Evolutionary conservation across 2,329 filamentous ascomycete species (phyloP).

Genomic region (Penicillium oxalicum): DNA sequence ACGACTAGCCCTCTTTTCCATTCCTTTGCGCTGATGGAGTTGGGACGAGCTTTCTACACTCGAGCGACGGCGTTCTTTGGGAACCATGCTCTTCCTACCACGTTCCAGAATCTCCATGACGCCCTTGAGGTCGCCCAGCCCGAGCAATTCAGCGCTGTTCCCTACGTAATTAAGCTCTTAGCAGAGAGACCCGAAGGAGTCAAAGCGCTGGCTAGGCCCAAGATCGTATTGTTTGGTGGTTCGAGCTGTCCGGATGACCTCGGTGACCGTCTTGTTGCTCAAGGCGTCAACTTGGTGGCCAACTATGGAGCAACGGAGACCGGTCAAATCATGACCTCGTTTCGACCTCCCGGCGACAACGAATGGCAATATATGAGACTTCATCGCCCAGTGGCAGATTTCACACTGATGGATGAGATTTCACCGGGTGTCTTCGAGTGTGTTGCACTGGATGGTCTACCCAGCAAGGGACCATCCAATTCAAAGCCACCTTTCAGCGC

Average conservation of each 20-base stretch:
- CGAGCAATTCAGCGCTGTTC: slow-evolving; percentile 51
- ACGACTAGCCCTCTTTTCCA: slow-evolving; percentile 55
- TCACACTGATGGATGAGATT: slow-evolving; percentile 37
- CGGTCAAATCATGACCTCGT: slow-evolving; percentile 57
- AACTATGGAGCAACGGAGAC: slow-evolving; percentile 51
- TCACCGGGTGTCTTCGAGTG: slow-evolving; percentile 36
- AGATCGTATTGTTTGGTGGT: slow-evolving; percentile 53
- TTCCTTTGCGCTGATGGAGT: slow-evolving; percentile 51
- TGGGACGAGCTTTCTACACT: slow-evolving; percentile 49
- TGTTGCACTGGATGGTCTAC: slow-evolving; percentile 31
- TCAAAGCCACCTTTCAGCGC: slow-evolving; percentile 27
- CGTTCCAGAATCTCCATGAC: slow-evolving; percentile 42
- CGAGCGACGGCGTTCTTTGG: slow-evolving; percentile 48
- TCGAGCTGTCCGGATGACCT: slow-evolving; percentile 55
- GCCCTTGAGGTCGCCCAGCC: slow-evolving; percentile 18
- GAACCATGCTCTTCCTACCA: slow-evolving; percentile 52
- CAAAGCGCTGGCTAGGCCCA: slow-evolving; percentile 39
- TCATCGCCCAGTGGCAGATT: slow-evolving; percentile 36
- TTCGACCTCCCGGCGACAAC: slow-evolving; percentile 47
- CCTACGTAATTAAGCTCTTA: slow-evolving; percentile 59
- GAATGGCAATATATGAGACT: slow-evolving; percentile 56
- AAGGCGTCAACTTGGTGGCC: slow-evolving; percentile 45
- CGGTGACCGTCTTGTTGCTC: slow-evolving; percentile 47
- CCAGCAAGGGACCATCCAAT: slow-evolving; percentile 41
- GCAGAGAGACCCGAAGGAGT: slow-evolving; percentile 53